Evolutionary conservation across 345 rosid species (phyloP).

Genomic region (Syzygium oleosum): DNA sequence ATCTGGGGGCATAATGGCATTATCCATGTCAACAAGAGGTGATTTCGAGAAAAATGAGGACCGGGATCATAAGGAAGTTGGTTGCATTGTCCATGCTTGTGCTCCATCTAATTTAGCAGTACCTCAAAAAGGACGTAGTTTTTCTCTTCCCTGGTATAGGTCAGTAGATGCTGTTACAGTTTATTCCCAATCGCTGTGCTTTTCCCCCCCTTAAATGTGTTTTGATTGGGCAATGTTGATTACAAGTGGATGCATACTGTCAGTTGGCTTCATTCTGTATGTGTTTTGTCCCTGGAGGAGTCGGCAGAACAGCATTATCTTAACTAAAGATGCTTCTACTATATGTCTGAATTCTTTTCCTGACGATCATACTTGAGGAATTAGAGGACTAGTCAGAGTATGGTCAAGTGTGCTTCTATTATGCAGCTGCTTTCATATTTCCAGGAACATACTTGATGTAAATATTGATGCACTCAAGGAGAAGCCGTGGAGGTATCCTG

Average conservation of each 20-base stretch:
- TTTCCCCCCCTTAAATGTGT: not conserved
- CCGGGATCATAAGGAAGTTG: conserved; percentile 6
- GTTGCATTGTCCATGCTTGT: conserved; percentile 6
- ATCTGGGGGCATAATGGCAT: conserved; percentile 1
- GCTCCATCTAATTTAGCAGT: conserved; percentile 5
- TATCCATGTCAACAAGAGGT: not conserved
- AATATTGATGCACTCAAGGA: conserved; percentile 38
- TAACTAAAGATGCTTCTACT: not conserved
- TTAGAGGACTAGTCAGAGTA: not conserved
- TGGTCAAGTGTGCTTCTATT: not conserved
- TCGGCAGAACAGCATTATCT: not conserved
- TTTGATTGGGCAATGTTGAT: not conserved
- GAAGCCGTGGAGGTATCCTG: conserved; percentile 56
- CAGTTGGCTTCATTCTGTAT: not conserved
- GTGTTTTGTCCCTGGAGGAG: not conserved
- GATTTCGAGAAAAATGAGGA: conserved; percentile 11
- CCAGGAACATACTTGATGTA: conserved; percentile 48
- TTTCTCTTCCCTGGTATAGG: conserved; percentile 54
- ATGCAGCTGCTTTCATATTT: not conserved
- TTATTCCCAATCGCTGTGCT: not conserved
- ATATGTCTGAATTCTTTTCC: not conserved
- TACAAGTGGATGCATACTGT: not conserved
- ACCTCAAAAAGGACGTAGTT: conserved; percentile 28
- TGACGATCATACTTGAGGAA: not conserved
- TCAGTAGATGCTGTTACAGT: conserved; percentile 16